These are phyloP conservation scores for Auxenochlorella pyrenoidosa DNA, from an alignment of 139 green algal species.

Conservation along the genomic window DNA sequence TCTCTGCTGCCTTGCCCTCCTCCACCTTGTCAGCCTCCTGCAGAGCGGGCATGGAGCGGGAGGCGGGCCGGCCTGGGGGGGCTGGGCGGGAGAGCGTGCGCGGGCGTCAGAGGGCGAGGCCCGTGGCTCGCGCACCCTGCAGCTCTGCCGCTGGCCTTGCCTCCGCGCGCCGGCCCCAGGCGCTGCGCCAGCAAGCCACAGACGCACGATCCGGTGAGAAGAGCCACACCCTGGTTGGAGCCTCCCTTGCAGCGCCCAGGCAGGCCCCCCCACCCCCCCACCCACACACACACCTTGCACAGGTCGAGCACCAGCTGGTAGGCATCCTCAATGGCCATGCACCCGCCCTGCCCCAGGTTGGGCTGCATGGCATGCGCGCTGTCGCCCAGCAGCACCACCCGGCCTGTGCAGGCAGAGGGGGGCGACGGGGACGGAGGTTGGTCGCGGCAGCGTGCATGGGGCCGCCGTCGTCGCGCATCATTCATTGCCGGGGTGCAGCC, in stretches of 20 bases:
- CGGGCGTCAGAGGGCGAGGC: neutral
- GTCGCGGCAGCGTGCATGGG: too few species aligned
- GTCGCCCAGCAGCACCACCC: constrained; percentile 94
- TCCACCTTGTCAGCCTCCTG: constrained; percentile 27
- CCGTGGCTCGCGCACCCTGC: neutral
- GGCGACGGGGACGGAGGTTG: neutral
- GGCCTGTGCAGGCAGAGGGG: constrained; percentile 28
- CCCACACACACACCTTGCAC: neutral
- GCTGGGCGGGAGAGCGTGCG: neutral
- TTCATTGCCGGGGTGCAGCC: too few species aligned
- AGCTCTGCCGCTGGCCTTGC: neutral
- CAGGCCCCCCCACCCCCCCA: too few species aligned
- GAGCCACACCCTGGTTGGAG: too few species aligned
- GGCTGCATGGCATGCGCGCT: constrained; percentile 97
- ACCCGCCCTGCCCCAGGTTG: constrained; percentile 97
- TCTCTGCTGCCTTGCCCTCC: neutral
- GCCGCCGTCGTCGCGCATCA: too few species aligned
- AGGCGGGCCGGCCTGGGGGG: neutral
- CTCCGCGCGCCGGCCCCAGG: too few species aligned
- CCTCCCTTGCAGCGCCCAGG: too few species aligned
- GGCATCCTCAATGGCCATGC: constrained; percentile 95
- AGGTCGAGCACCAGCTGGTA: constrained; percentile 73
- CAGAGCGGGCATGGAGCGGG: neutral
- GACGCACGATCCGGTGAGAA: too few species aligned
- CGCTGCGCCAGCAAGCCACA: too few species aligned